Base-by-base conservation (phyloP, 75 land plant genomes). In the Pinus taeda region DNA sequence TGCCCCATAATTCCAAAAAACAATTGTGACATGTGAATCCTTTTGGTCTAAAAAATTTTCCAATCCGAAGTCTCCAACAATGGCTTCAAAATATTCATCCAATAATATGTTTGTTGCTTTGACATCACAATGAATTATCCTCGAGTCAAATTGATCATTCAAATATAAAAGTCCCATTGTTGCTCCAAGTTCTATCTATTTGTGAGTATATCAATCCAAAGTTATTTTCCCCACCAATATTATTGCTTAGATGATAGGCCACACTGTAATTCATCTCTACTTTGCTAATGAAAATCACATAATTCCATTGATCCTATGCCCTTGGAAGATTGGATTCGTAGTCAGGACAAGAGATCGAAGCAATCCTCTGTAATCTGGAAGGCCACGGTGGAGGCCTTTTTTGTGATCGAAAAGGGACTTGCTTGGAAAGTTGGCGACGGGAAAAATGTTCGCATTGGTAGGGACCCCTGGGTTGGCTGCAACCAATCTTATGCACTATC, bases 21-120 rank as follows among this genome's bases (percentile, higher is more conserved):
- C 33, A 33, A 94, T 94, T 1, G 97, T 94, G 57, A 94, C 97
- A 79, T 94, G 97, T 21, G 94, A 88, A 63, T 92, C 92, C 69
- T 90, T 75, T 56, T 76, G 59, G 76, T 94, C 97, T 76, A 94
- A 76, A 60, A 92, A 83, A 77, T 94, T 94, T 26, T 92, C 97
- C 62, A 94, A 83, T 15, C 97, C 94, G 82, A 94, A 94, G 82
- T 94, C 97, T 29, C 97, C 97, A 29, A 94, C 97, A 1, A 92
- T 87, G 58, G 95, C 93, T 80, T 92, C 93, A 85, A 92, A 92
- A 57, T 82, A 85, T 72, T 90, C 95, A 80, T 95, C 95, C 24
- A 95, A 85, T 57, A 95, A 83, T 76, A 95, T 93, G 55, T 95
- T 95, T 53, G 98, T 93, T 30, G 98, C 93, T 84, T 95, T 95